Base-by-base conservation (phyloP, 805 yeast genomes). In the Zygoascus biomembranicola region DNA sequence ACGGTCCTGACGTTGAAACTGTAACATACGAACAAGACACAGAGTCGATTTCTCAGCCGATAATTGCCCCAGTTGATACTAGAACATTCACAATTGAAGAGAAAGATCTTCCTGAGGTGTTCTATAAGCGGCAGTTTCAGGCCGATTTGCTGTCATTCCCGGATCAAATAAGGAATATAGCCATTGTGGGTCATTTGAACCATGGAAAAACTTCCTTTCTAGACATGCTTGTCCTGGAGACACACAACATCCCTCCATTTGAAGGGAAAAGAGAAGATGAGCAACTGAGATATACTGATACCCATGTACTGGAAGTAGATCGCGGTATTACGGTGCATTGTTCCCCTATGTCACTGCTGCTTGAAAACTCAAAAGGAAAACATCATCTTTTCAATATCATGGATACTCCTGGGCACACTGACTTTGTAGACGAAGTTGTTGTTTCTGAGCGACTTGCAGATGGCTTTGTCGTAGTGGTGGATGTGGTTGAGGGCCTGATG, bases 341-440 rank as follows among this genome's bases (percentile, higher is more conserved):
- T 1, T 70, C 84, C 1, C 82, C 88, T 0, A 74, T 85, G 58
- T 72, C 92, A 0, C 59, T 87, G 9, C 65, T 90, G 6, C 66
- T 84, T 14, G 78, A 77, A 0, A 80, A 80, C 62, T 57, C 79
- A 31, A 69, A 69, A 14, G 78, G 74, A 1, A 79, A 77, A 56
- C 83, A 95, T 0, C 68, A 71, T 16, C 78, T 80, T 0, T 61
- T 83, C 19, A 87, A 85, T 62, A 57, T 90, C 0, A 59, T 89
- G 0, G 99, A 95, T 62, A 74, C 96, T 0, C 99, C 99, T 0
- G 99, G 99, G 0, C 98, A 94, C 67, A 77, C 79, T 0, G 84
- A 89, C 63, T 94, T 94, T 63, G 69, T 74, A 31, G 97, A 89
- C 63, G 97, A 94, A 60, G 69, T 80, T 3, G 75, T 80, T 0